Conservation (phyloP, 1,284 basidiomycete species). For the Irpex sp. region DNA sequence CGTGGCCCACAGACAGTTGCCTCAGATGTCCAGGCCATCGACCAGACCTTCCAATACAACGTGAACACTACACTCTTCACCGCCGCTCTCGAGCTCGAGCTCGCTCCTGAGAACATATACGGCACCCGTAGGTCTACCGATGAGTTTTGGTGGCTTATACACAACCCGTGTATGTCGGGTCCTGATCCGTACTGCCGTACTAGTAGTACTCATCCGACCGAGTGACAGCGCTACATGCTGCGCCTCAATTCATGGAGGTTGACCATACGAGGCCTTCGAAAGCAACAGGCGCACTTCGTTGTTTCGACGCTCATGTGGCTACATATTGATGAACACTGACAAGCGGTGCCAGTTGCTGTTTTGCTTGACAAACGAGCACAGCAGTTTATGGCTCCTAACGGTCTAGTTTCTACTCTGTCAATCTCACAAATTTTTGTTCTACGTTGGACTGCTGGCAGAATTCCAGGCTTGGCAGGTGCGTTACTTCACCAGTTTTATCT, state of each 20-base stretch:
- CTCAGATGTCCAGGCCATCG: not conserved
- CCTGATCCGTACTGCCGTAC: not conserved
- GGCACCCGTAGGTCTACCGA: not conserved
- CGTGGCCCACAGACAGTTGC: not conserved
- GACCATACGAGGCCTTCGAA: not conserved
- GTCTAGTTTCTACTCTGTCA: not conserved
- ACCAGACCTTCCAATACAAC: not conserved
- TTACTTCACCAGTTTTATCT: not conserved
- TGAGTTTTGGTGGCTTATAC: not conserved
- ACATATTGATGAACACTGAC: not conserved
- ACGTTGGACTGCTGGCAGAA: not conserved
- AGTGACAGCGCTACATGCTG: not conserved
- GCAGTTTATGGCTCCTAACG: not conserved
- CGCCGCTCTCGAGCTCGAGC: too few species aligned
- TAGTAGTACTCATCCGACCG: slow-evolving; percentile 1
- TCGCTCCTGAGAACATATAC: not conserved
- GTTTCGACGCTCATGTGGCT: not conserved
- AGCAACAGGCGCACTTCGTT: not conserved
- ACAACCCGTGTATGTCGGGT: not conserved
- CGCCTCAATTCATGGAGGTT: not conserved
- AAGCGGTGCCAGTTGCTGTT: not conserved
- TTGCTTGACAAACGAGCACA: not conserved
- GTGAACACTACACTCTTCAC: not conserved
- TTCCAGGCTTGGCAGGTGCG: not conserved
- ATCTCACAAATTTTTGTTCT: not conserved